Evolutionary conservation across 192 early-diverging fungal genomes (phyloP), one percentile per base, ranked within the genome.

Genomic region (Coemansia sp.): DNA sequence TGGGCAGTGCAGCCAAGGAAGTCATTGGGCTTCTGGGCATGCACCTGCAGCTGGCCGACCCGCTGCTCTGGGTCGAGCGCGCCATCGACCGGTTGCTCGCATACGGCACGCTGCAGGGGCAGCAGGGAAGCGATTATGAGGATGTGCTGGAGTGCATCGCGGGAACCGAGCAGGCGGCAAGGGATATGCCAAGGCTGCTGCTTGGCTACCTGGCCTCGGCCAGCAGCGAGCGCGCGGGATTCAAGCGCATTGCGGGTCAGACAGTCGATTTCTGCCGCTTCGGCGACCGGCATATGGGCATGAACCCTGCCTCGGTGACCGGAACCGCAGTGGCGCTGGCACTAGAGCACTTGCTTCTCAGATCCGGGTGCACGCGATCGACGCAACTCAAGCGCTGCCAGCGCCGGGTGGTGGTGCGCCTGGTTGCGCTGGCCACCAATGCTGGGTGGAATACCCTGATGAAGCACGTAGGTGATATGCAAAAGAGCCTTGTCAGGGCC

Each of bases 51-150:
- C 26, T 42, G 10, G 17, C 39, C 2, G 66, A 69, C 24, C 59
- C 59, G 11, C 49, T 53, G 19, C 33, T 69, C 32, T 53, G 42
- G 3, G 55, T 61, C 9, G 59, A 60, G 42, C 29, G 44, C 3
- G 34, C 53, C 11, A 58, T 52, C 33, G 58, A 67, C 40, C 51
- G 58, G 25, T 15, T 67, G 13, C 46, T 67, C 36, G 65, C 48
- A 3, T 30, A 23, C 4, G 35, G 19, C 47, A 19, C 9, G 24
- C 15, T 3, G 19, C 7, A 15, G 0, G 3, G 30, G 9, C 34
- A 24, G 15, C 25, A 48, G 10, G 3, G 14, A 0, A 37, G 28
- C 9, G 38, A 44, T 32, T 5, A 10, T 13, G 10, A 3, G 14
- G 17, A n/a, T 4, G 32, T 53, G 0, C 11, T 43, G 23, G 35